phyloP scores from a whole-genome alignment of 768 basidiomycete genomes.

The Naganishia onofrii region DNA sequence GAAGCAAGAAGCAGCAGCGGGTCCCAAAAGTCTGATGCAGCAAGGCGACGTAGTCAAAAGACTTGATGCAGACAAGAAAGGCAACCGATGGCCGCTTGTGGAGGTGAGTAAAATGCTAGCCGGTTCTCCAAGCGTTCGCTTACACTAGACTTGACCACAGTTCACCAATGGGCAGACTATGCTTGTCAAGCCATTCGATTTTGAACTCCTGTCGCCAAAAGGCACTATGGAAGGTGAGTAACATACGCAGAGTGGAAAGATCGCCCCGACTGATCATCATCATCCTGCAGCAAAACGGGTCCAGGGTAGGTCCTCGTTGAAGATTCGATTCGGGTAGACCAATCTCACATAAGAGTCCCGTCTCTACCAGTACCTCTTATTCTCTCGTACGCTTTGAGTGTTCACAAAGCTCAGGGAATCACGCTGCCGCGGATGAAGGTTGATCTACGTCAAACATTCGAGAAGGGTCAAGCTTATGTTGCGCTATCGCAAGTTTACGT shows the following conservation, averaged over 20 bases:
- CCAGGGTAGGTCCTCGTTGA: neutral
- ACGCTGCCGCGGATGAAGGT: conserved; percentile 39
- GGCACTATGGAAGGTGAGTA: conserved; percentile 61
- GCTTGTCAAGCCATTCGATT: conserved; percentile 60
- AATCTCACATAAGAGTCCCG: conserved; percentile 11
- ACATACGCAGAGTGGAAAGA: neutral
- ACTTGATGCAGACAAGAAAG: conserved; percentile 12
- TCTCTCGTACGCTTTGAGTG: conserved; percentile 38
- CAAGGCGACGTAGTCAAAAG: conserved; percentile 1
- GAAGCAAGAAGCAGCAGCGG: neutral
- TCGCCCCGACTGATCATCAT: neutral
- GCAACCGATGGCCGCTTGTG: conserved; percentile 27
- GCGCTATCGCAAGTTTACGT: neutral
- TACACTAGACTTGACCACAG: conserved; percentile 44
- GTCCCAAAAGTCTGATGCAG: neutral
- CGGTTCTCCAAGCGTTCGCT: neutral
- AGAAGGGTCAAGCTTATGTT: conserved; percentile 58
- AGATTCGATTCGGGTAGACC: neutral
- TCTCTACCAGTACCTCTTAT: conserved; percentile 35
- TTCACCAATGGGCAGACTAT: conserved; percentile 59
- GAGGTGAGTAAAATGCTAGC: conserved; percentile 4
- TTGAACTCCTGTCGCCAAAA: conserved; percentile 63
- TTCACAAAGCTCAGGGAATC: conserved; percentile 43
- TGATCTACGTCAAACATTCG: conserved; percentile 36
- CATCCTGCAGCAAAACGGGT: conserved; percentile 10